These are phyloP conservation scores for Flaveria trinervia DNA, from an alignment of 129 eudicot species.

Conservation along the genomic window DNA sequence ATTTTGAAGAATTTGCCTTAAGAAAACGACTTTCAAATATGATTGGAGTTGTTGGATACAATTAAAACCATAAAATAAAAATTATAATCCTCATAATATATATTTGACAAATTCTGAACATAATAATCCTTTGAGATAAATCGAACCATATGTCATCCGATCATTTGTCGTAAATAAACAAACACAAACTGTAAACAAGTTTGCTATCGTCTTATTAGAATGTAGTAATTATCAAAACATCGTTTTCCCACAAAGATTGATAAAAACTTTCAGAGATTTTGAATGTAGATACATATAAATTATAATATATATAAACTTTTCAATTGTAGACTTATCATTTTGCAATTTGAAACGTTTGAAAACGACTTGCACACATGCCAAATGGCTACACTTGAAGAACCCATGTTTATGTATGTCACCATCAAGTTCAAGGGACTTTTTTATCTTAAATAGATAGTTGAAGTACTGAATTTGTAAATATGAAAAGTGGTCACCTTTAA, in stretches of 20 bases:
- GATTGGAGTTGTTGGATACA: no score
- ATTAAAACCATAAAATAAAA: no score
- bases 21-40: no score
- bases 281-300: not conserved
- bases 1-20: no score
- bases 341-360: not conserved
- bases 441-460: slow-evolving; percentile 3
- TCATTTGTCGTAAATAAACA: not conserved
- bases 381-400: slow-evolving; percentile 28
- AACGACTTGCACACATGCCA: slow-evolving; percentile 32
- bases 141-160: not conserved
- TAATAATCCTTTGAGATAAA: not conserved
- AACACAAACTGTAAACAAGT: not conserved
- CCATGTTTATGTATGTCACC: not conserved
- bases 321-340: slow-evolving; percentile 12
- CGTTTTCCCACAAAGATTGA: not conserved
- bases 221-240: slow-evolving; percentile 9
- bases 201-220: slow-evolving; percentile 14
- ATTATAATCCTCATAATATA: slow-evolving; percentile 6
- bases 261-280: not conserved
- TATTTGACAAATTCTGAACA: not conserved
- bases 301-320: not conserved
- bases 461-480: slow-evolving; percentile 27
- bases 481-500: slow-evolving; percentile 29
- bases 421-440: not conserved